Evolutionary conservation across 805 yeast genomes (phyloP), one percentile per base, ranked within the genome.

Genomic region (Kodamaea nitidulidarum): DNA sequence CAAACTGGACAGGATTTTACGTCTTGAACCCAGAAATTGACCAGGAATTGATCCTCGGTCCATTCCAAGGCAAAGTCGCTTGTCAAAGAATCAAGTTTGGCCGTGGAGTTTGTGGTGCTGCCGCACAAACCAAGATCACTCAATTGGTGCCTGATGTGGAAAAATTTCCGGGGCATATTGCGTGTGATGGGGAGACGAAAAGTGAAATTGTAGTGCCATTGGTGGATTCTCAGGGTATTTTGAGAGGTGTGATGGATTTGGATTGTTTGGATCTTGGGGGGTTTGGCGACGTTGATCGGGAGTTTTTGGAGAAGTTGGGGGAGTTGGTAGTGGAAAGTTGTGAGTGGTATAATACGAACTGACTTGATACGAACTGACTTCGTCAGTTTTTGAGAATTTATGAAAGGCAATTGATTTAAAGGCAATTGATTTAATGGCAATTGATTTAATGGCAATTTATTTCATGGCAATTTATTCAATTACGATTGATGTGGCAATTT

Each of bases 1-100:
- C 90, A 8, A 91, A 91, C 58, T 91, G 98, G 98, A 78, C 95
- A 0, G 98, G 98, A 0, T 88, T 93, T 58, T 91, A 91, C 52
- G 76, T 85, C 1, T 48, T 70, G 12, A 71, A 76, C 39, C 58
- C 66, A 2, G 52, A 56, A 9, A 57, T 53, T 17, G 35, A 49
- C 1, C 34, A 56, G 1, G 78, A 73, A 51, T 66, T 93, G 37
- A 71, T 86, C 15, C 66, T 91, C 27, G 98, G 95, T 0, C 98
- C 98, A 10, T 91, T 91, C 60, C 95, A 87, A 60, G 98, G 98
- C 4, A 88, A 88, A 59, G 97, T 91, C 2, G 98, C 98, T 0
- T 91, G 98, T 53, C 98, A 93, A 60, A 64, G 65, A 18, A 93
- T 91, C 42, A 54, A 65, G 40, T 65, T 83, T 37, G 96, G 96